Conservation (phyloP, 2,329 filamentous ascomycete species). For the Tolypocladium ophioglossoides region DNA sequence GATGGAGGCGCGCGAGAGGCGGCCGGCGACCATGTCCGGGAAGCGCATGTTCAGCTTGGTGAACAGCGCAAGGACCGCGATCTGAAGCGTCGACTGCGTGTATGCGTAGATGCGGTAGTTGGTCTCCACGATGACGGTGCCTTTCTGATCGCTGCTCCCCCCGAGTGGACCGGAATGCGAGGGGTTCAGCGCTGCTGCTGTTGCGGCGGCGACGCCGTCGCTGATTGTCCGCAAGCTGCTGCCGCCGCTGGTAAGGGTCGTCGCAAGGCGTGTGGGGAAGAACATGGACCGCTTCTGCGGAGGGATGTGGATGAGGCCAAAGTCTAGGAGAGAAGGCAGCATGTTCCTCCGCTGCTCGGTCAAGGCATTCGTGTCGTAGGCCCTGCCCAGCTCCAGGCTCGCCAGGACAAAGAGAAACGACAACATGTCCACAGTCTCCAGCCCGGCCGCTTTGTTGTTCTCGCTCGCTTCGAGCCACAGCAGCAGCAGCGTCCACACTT, state of each 20-base stretch:
- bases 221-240: conserved; percentile 60
- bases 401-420: conserved; percentile 95
- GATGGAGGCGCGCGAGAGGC: conserved; percentile 80
- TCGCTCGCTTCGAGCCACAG: conserved; percentile 85
- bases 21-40: conserved; percentile 86
- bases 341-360: conserved; percentile 76
- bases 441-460: conserved; percentile 41
- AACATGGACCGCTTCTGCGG: conserved; percentile 48
- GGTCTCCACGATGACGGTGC: conserved; percentile 92
- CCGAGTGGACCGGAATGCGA: conserved; percentile 25
- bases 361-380: conserved; percentile 79
- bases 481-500: conserved; percentile 91
- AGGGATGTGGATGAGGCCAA: conserved; percentile 78
- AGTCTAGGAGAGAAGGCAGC: conserved; percentile 82
- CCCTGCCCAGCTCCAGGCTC: conserved; percentile 80
- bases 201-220: conserved; percentile 58
- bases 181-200: conserved; percentile 30
- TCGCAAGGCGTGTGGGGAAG: conserved; percentile 90
- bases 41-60: conserved; percentile 81
- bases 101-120: conserved; percentile 98
- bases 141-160: conserved; percentile 40
- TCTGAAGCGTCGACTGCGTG: conserved; percentile 86
- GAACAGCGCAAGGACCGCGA: conserved; percentile 87
- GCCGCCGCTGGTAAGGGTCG: conserved; percentile 80
- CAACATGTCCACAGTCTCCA: conserved; percentile 88